Evolutionary conservation across 257 asterid species (phyloP).

Genomic region (Solanum dulcamara): DNA sequence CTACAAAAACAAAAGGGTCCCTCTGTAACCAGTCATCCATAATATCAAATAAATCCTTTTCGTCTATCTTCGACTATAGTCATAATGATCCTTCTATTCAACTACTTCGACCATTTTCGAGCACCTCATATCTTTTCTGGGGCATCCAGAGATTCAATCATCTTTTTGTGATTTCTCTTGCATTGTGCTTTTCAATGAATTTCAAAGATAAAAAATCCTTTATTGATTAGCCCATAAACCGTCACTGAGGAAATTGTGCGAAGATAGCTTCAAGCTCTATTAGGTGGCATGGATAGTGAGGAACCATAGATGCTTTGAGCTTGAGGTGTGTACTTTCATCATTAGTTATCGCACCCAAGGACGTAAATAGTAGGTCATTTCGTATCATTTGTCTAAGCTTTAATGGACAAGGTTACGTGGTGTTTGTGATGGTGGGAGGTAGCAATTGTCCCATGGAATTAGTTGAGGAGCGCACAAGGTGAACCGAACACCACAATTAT

Average conservation of each 20-base stretch:
- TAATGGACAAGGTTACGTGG: background rate
- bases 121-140: background rate
- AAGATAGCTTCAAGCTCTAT: background rate
- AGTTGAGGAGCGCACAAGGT: background rate
- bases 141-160: background rate
- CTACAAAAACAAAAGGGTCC: background rate
- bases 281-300: background rate
- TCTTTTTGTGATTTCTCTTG: background rate
- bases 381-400: background rate
- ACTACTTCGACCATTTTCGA: background rate
- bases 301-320: background rate
- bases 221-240: background rate
- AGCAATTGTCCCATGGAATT: background rate
- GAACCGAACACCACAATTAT: background rate
- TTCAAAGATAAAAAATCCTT: background rate
- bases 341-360: background rate
- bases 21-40: background rate
- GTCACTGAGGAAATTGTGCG: background rate
- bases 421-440: background rate
- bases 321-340: background rate
- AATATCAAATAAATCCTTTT: background rate
- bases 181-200: background rate
- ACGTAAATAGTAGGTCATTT: background rate
- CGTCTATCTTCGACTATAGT: background rate
- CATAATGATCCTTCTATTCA: background rate